Percentiles rank a stretch among this genome's conserved stretches.
These are phyloP conservation scores for Planoprotostelium fungivorum DNA, from an alignment of 78 protist genomes.

Conservation along the genomic window DNA sequence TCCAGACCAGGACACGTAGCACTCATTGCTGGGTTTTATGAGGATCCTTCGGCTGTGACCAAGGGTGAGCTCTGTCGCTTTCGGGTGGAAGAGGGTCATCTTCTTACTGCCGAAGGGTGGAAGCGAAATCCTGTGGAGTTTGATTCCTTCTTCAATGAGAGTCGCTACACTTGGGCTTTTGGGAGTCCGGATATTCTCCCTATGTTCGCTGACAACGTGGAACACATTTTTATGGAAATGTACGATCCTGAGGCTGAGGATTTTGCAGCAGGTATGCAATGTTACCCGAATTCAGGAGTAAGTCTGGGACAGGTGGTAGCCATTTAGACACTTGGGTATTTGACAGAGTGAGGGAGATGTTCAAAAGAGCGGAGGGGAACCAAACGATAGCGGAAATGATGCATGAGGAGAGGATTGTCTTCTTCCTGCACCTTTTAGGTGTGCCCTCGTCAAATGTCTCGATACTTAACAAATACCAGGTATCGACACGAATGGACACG, in stretches of 20 bases:
- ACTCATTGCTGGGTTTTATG: slow-evolving; percentile 86
- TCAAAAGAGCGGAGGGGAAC: slow-evolving; percentile 37
- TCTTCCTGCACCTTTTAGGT: slow-evolving; percentile 85
- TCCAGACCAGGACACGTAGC: slow-evolving; percentile 92
- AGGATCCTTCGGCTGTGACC: slow-evolving; percentile 88
- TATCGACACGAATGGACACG: slow-evolving; percentile 81
- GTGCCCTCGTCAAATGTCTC: background rate
- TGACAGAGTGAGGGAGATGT: slow-evolving; percentile 31
- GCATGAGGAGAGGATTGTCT: slow-evolving; percentile 2
- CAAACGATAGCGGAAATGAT: slow-evolving; percentile 15
- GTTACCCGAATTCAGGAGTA: too few species aligned
- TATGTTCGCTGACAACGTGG: slow-evolving; percentile 59
- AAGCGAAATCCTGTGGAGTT: slow-evolving; percentile 79
- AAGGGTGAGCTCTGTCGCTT: slow-evolving; percentile 37
- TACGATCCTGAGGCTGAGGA: slow-evolving; percentile 68
- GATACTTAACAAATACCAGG: background rate
- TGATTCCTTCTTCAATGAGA: slow-evolving; percentile 77
- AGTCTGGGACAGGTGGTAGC: slow-evolving; percentile 15
- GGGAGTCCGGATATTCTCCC: slow-evolving; percentile 83
- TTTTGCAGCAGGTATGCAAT: slow-evolving; percentile 16
- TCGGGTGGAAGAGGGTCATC: background rate
- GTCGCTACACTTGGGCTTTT: slow-evolving; percentile 47
- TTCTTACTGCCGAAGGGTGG: slow-evolving; percentile 39
- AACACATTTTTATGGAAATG: slow-evolving; percentile 21
- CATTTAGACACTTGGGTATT: slow-evolving; percentile 79